Percentiles rank a stretch among this genome's conserved stretches.
Evolutionary conservation across 23 red algal species (phyloP).

Genomic region (Gracilaria gracilis): DNA sequence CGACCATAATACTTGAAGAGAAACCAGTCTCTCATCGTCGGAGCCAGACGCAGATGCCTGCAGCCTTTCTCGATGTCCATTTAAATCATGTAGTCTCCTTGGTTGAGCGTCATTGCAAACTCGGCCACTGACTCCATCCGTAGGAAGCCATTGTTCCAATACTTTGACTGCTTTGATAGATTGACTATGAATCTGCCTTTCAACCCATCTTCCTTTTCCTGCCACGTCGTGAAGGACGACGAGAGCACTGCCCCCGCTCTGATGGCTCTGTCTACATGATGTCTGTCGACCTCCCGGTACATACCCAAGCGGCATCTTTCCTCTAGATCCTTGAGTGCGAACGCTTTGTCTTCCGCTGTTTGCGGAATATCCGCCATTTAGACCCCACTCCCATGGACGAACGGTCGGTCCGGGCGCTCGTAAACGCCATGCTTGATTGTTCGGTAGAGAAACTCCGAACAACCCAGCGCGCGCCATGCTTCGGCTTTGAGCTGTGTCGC

Average conservation of each 20-base stretch:
- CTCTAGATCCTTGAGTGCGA: neutral
- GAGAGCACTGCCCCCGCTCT: neutral
- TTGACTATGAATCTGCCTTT: constrained; percentile 9
- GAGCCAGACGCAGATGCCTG: neutral
- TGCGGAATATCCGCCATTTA: neutral
- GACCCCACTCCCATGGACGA: neutral
- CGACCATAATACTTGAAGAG: neutral
- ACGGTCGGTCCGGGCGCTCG: neutral
- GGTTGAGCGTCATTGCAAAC: neutral
- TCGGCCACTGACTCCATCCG: constrained; percentile 3
- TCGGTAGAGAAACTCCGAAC: constrained; percentile 17
- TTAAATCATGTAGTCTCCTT: neutral
- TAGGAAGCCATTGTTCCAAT: neutral
- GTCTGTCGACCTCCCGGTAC: neutral
- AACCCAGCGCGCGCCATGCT: constrained; percentile 18
- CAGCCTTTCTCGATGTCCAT: constrained; percentile 17
- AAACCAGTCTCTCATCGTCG: constrained; percentile 23
- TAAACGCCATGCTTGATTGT: neutral
- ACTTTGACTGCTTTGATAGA: neutral
- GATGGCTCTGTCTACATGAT: neutral
- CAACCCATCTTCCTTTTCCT: neutral
- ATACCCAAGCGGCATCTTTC: neutral
- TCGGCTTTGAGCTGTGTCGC: neutral
- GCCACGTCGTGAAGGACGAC: neutral
- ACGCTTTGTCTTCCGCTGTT: neutral